Conservation (phyloP, 257 asterid species). For the Capsicum chinense region DNA sequence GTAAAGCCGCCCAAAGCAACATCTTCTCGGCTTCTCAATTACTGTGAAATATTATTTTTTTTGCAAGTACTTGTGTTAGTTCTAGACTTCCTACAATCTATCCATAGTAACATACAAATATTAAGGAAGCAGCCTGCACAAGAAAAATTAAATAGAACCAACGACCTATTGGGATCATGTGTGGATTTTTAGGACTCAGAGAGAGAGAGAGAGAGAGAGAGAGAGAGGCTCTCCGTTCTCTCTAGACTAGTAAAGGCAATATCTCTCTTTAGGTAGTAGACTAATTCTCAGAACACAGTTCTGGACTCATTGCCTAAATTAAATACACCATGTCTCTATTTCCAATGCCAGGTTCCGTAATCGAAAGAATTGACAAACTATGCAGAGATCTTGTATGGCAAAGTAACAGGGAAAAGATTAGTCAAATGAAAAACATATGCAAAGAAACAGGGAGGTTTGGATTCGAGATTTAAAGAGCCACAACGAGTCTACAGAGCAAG, state of each 20-base stretch:
- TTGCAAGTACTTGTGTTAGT: background rate
- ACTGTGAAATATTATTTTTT: background rate
- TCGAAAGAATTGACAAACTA: background rate
- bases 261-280: background rate
- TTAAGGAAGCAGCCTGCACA: background rate
- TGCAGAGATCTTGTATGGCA: background rate
- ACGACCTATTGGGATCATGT: conserved; percentile 4
- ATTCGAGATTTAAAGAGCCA: background rate
- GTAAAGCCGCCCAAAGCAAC: background rate
- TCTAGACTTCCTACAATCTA: background rate
- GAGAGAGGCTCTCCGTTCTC: background rate
- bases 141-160: background rate
- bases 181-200: background rate
- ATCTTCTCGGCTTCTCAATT: background rate
- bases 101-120: background rate
- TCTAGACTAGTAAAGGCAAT: background rate
- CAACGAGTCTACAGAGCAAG: background rate
- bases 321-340: background rate
- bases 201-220: background rate
- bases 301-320: conserved; percentile 16
- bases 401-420: background rate
- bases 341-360: background rate
- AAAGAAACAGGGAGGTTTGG: background rate
- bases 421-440: background rate
- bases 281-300: background rate